Base-by-base conservation (phyloP, 2,329 filamentous ascomycete species). In the Scedosporium aurantiacum region DNA sequence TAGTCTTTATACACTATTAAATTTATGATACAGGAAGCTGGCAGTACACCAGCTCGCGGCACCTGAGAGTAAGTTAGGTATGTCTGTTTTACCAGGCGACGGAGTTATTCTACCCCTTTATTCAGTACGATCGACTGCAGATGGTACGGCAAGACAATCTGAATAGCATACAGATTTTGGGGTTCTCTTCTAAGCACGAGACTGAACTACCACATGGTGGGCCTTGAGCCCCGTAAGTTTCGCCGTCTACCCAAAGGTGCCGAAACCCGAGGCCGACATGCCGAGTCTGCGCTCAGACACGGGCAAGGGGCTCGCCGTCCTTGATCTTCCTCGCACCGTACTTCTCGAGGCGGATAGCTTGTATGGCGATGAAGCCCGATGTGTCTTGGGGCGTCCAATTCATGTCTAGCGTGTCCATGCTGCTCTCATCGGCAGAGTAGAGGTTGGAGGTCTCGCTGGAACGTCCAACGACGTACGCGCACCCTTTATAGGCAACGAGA, bases 341-440 rank as follows among this genome's bases (percentile, higher is more conserved):
- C 67, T 75, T 86, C 74, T 84, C 76, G 58, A 88, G 75, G 54
- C 83, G 78, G 65, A 88, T 88, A 65, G 83, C 83, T 69, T 93
- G 80, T 67, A 91, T 86, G 60, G 79, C 80, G 69, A 93, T 85
- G 70, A 87, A 86, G 27, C 79, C 79, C 12, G 69, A 70, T 7
- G 76, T 76, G 60, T 76, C 75, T 61, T 70, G 67, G 59, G 73
- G 74, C 57, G 65, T 69, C 69, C 78, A 79, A 47, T 70, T 72
- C 18, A 27, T 52, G 32, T 75, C 73, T 5, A 81, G 75, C 14
- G 73, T 72, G 68, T 81, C 79, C 79, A 83, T 83, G 61, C 71
- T 76, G 1, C 75, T 74, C 63, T 82, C 74, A 55, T 61, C 59
- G 68, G 77, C 75, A 14, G 70, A 74, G 74, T 83, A 83, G 5